Evolutionary conservation across 2,329 filamentous ascomycete genomes (phyloP).

Genomic region (Epichloe sibirici): DNA sequence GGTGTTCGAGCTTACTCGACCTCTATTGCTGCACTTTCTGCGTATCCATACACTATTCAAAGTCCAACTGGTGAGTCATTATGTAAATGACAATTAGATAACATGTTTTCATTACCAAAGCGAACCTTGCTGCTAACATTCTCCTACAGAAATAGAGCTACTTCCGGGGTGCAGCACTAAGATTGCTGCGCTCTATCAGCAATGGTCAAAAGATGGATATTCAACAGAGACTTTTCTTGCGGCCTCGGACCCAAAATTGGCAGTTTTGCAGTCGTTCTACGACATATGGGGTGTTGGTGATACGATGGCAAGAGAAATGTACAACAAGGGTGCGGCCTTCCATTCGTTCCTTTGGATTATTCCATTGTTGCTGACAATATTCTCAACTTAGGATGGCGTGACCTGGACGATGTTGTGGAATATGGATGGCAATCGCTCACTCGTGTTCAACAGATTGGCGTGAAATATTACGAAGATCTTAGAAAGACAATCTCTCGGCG

Average conservation of each 20-base stretch:
- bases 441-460: constrained; percentile 80
- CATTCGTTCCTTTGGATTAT: background rate
- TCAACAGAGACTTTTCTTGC: constrained; percentile 54
- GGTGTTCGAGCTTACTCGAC: constrained; percentile 80
- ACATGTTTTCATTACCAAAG: background rate
- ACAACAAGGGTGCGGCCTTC: constrained; percentile 39
- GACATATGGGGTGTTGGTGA: constrained; percentile 88
- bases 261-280: constrained; percentile 58
- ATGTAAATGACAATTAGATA: background rate
- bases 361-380: background rate
- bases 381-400: constrained; percentile 50
- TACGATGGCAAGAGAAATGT: constrained; percentile 70
- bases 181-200: constrained; percentile 63
- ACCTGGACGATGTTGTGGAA: constrained; percentile 77
- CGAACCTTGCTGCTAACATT: background rate
- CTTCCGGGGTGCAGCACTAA: constrained; percentile 76
- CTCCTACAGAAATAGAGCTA: constrained; percentile 31
- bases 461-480: constrained; percentile 91
- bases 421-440: constrained; percentile 64
- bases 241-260: constrained; percentile 50
- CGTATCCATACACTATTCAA: constrained; percentile 52
- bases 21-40: constrained; percentile 69
- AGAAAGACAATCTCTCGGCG: constrained; percentile 53
- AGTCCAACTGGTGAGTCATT: constrained; percentile 27
- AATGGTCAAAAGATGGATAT: constrained; percentile 52